Conservation (phyloP, 805 yeast species). For the Huiozyma naganishii region DNA sequence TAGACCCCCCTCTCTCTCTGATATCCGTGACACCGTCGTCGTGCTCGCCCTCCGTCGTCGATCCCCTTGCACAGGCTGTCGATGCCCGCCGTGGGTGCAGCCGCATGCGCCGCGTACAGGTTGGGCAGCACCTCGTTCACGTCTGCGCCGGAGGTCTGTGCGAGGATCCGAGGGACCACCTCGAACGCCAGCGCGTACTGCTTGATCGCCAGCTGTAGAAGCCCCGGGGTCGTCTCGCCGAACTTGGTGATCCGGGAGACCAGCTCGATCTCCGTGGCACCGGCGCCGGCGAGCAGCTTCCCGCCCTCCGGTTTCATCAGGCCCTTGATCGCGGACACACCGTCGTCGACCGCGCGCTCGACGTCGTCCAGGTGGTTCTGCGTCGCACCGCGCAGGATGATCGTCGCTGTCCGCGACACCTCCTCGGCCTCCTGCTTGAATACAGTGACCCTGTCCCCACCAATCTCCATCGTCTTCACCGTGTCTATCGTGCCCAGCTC, state of each 20-base stretch:
- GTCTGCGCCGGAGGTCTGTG: constrained; percentile 91
- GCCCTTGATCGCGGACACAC: constrained; percentile 86
- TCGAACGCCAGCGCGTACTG: constrained; percentile 91
- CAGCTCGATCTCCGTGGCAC: constrained; percentile 84
- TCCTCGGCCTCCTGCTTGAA: constrained; percentile 64
- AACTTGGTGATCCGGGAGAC: constrained; percentile 67
- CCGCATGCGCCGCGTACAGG: constrained; percentile 77
- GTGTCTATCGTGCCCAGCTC: constrained; percentile 83
- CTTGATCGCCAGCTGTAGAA: constrained; percentile 86
- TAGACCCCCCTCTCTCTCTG: constrained; percentile 58
- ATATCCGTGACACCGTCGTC: constrained; percentile 65
- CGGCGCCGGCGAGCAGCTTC: constrained; percentile 88
- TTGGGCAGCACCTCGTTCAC: constrained; percentile 82
- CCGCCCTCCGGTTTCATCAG: constrained; percentile 69
- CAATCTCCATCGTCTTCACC: constrained; percentile 87
- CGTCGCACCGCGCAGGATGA: constrained; percentile 92
- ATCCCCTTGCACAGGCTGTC: constrained; percentile 33
- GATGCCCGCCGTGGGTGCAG: constrained; percentile 3
- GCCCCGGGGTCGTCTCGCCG: constrained; percentile 92
- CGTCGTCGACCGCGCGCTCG: constrained; percentile 96
- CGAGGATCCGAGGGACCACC: constrained; percentile 81
- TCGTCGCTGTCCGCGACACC: constrained; percentile 77
- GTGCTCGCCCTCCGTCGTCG: constrained; percentile 61
- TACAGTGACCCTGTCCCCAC: constrained; percentile 93
- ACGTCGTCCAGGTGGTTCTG: constrained; percentile 87